Evolutionary conservation across 306 rosid genomes (phyloP).

Genomic region (Pueraria montana): DNA sequence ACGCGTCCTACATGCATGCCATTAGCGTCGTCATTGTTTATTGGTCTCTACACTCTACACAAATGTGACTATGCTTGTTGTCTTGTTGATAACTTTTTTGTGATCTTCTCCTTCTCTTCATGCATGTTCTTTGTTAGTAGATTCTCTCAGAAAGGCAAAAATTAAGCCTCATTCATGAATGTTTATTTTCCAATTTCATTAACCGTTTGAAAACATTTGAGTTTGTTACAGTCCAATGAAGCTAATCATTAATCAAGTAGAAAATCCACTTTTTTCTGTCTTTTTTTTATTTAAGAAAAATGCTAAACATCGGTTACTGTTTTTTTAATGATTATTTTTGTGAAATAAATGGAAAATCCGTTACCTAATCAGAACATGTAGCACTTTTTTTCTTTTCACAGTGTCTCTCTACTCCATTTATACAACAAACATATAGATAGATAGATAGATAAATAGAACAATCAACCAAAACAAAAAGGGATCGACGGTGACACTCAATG

Average conservation of each 20-base stretch:
- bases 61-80: neutral
- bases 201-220: neutral
- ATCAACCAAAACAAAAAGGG: neutral
- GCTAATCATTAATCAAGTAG: neutral
- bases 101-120: neutral
- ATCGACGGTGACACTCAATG: neutral
- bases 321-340: neutral
- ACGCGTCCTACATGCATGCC: constrained; percentile 57
- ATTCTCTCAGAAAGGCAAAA: neutral
- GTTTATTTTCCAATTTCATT: neutral
- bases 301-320: neutral
- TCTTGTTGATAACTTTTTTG: neutral
- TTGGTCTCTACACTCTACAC: neutral
- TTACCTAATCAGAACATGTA: neutral
- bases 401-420: neutral
- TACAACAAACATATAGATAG: neutral
- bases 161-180: neutral
- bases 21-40: constrained; percentile 13
- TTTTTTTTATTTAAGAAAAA: neutral
- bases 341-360: neutral
- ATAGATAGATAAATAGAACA: neutral
- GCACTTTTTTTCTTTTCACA: neutral
- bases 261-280: neutral
- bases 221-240: neutral
- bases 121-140: neutral